A percentile compares a stretch with the other conserved stretches of the same genome.
phyloP scores from a whole-genome alignment of 2,329 filamentous ascomycete genomes.

The Calonectria naviculata region DNA sequence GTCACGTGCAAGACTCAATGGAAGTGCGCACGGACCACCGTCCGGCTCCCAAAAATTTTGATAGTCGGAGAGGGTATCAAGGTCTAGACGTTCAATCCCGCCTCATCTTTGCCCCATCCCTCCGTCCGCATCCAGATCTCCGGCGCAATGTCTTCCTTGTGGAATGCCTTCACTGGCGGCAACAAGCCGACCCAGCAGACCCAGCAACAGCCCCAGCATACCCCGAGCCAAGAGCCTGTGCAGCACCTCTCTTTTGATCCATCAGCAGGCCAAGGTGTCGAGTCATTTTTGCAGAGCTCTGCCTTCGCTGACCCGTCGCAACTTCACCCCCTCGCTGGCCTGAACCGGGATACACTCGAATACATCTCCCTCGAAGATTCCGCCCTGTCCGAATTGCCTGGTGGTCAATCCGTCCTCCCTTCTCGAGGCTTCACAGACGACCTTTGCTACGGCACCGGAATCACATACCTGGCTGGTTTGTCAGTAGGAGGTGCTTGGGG shows the following conservation, averaged over 20 bases:
- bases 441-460: constrained; percentile 95
- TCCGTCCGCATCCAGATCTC: constrained; percentile 16
- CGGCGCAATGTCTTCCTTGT: constrained; percentile 65
- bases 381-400: constrained; percentile 85
- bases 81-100: constrained; percentile 38
- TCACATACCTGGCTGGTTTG: constrained; percentile 91
- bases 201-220: constrained; percentile 48
- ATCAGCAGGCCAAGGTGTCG: constrained; percentile 80
- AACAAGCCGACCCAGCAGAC: constrained; percentile 59
- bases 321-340: constrained; percentile 91
- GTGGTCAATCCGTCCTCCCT: constrained; percentile 87
- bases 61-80: constrained; percentile 33
- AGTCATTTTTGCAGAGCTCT: constrained; percentile 84
- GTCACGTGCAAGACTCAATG: constrained; percentile 28
- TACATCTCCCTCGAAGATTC: constrained; percentile 96
- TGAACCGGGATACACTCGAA: constrained; percentile 93
- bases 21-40: constrained; percentile 38
- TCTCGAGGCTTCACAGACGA: constrained; percentile 98
- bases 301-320: constrained; percentile 86
- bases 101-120: constrained; percentile 24
- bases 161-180: constrained; percentile 71
- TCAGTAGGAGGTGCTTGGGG: constrained; percentile 92
- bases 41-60: constrained; percentile 44
- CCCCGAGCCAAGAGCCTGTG: constrained; percentile 60
- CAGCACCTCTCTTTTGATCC: constrained; percentile 75